A percentile compares a stretch with the other conserved stretches of the same genome.
Evolutionary conservation across 2,329 filamentous ascomycete genomes (phyloP).

Genomic region (Talaromyces islandicus): DNA sequence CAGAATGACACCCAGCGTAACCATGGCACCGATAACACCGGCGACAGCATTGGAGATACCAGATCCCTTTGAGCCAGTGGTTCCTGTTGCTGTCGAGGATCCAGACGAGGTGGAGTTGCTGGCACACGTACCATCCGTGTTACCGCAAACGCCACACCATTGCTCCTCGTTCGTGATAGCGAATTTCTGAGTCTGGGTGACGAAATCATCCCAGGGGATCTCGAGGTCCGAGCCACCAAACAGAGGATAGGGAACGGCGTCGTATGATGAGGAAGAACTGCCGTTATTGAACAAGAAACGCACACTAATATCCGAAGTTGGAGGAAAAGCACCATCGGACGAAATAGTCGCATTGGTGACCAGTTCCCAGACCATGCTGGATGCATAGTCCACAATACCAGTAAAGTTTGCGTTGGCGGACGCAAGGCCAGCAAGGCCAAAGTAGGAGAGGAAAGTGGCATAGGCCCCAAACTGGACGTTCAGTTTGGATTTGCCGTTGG

Average conservation of each 20-base stretch:
- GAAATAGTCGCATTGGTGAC: slow-evolving; percentile 44
- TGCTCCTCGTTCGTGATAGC: slow-evolving; percentile 57
- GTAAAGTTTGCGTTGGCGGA: slow-evolving; percentile 57
- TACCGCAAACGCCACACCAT: slow-evolving; percentile 75
- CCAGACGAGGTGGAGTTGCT: slow-evolving; percentile 17
- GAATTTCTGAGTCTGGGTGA: slow-evolving; percentile 56
- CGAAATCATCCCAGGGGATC: slow-evolving; percentile 66
- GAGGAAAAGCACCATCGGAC: slow-evolving; percentile 20
- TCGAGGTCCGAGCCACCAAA: slow-evolving; percentile 52
- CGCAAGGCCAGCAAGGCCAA: slow-evolving; percentile 51
- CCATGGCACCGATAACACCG: slow-evolving; percentile 71
- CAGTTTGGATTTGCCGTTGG: slow-evolving; percentile 31
- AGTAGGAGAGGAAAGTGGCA: slow-evolving; percentile 56
- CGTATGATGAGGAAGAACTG: slow-evolving; percentile 41
- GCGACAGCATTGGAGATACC: slow-evolving; percentile 66
- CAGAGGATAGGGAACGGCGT: slow-evolving; percentile 52
- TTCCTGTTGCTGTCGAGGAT: slow-evolving; percentile 5
- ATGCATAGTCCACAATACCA: slow-evolving; percentile 78
- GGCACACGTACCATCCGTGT: slow-evolving; percentile 62
- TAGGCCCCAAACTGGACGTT: slow-evolving; percentile 58
- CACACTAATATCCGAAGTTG: slow-evolving; percentile 48
- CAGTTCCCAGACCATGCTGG: slow-evolving; percentile 72
- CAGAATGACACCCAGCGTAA: slow-evolving; percentile 59
- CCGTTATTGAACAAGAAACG: slow-evolving; percentile 61
- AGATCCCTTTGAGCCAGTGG: slow-evolving; percentile 24